A percentile compares a stretch with the other conserved stretches of the same genome.
These are phyloP conservation scores for Didymella keratinophila DNA, from an alignment of 2,329 filamentous ascomycete genomes.

Conservation along the genomic window DNA sequence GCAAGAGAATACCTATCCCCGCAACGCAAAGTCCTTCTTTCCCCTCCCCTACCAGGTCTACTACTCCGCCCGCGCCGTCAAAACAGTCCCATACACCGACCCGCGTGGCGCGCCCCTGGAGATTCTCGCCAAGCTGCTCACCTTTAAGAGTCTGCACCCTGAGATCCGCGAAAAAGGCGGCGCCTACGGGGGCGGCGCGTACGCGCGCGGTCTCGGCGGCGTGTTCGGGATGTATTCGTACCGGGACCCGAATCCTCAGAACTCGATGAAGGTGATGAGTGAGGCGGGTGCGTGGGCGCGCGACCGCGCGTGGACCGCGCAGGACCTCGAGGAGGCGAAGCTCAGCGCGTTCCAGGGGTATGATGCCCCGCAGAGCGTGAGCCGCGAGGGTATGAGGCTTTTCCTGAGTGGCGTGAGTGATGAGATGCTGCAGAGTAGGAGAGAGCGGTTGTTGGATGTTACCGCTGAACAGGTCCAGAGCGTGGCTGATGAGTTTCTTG, in stretches of 20 bases:
- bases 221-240: conserved; percentile 96
- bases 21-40: conserved; percentile 78
- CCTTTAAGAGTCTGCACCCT: conserved; percentile 95
- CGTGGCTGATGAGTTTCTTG: conserved; percentile 82
- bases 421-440: conserved; percentile 85
- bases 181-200: conserved; percentile 92
- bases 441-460: conserved; percentile 87
- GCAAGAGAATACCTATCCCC: conserved; percentile 49
- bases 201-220: conserved; percentile 79
- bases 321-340: conserved; percentile 95
- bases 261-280: conserved; percentile 84
- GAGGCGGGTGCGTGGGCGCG: conserved; percentile 84
- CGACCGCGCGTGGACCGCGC: conserved; percentile 80
- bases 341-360: conserved; percentile 91
- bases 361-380: conserved; percentile 88
- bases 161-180: conserved; percentile 98
- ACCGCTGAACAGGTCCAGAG: conserved; percentile 79
- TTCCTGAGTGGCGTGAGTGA: conserved; percentile 87
- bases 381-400: conserved; percentile 82
- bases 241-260: conserved; percentile 92
- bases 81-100: conserved; percentile 83
- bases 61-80: conserved; percentile 83
- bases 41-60: conserved; percentile 97
- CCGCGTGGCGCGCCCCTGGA: conserved; percentile 80
- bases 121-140: conserved; percentile 88